A percentile compares a stretch with the other conserved stretches of the same genome.
Evolutionary conservation across 2,329 filamentous ascomycete species (phyloP).

Genomic region (Aspergillus ustus): DNA sequence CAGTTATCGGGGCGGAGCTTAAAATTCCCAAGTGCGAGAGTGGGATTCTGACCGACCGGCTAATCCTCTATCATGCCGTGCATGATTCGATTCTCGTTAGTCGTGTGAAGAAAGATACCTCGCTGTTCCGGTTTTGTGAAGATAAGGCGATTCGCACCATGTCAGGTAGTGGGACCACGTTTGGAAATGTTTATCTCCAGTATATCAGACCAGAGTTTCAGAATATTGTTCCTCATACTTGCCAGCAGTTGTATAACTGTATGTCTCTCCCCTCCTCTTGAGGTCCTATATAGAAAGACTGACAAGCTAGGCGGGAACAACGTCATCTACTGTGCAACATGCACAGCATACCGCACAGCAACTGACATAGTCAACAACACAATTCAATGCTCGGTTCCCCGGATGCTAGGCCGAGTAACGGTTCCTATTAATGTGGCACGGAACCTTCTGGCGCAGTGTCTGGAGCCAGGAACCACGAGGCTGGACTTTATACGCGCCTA

Average conservation of each 20-base stretch:
- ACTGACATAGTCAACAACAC: neutral
- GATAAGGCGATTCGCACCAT: neutral
- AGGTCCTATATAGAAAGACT: neutral
- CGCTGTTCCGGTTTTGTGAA: neutral
- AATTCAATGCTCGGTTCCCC: neutral
- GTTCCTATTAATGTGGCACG: neutral
- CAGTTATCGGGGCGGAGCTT: neutral
- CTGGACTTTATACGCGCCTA: neutral
- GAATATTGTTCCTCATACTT: neutral
- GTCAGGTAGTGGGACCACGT: neutral
- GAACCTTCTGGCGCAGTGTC: neutral
- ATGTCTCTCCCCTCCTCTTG: neutral
- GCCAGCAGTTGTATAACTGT: neutral
- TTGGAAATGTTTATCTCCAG: neutral
- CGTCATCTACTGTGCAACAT: conserved; percentile 1
- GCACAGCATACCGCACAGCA: neutral
- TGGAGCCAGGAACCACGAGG: neutral
- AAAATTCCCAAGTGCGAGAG: neutral
- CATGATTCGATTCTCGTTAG: neutral
- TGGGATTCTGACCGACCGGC: neutral
- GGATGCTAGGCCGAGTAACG: neutral
- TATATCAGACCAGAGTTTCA: neutral
- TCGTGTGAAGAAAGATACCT: neutral
- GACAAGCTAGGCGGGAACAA: conserved; percentile 1
- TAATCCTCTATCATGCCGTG: neutral